These are phyloP conservation scores for Globisporangium nagaii DNA, from an alignment of 352 stramenopile species.

Conservation along the genomic window DNA sequence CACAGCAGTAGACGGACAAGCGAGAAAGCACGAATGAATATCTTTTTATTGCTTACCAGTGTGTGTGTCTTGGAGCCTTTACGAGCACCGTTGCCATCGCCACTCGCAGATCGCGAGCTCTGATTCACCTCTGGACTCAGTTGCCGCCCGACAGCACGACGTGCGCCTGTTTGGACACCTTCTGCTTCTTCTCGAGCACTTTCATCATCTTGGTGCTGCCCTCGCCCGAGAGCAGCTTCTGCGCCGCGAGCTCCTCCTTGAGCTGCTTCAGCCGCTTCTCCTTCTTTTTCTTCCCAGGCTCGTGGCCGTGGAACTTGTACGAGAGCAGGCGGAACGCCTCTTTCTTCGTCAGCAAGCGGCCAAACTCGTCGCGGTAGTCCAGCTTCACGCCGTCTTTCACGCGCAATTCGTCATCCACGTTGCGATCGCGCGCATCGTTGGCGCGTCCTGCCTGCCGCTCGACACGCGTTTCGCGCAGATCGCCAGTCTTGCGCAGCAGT, in stretches of 20 bases:
- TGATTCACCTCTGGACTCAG: conserved; percentile 8
- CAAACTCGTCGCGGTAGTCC: conserved; percentile 97
- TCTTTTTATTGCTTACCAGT: conserved; percentile 14
- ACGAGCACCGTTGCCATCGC: no score
- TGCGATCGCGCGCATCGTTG: conserved; percentile 93
- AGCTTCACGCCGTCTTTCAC: conserved; percentile 88
- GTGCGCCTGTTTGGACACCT: conserved; percentile 74
- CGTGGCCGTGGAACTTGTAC: conserved; percentile 98
- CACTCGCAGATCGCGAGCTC: no score
- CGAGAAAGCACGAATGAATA: conserved; percentile 1
- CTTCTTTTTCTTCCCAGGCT: conserved; percentile 96
- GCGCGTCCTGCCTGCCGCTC: conserved; percentile 91
- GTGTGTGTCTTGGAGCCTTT: neutral
- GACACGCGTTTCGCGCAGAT: conserved; percentile 82
- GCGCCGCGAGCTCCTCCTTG: conserved; percentile 71
- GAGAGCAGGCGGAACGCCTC: conserved; percentile 97
- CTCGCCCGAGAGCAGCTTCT: conserved; percentile 73
- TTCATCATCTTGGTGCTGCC: conserved; percentile 84
- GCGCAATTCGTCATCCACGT: conserved; percentile 82
- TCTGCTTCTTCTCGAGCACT: conserved; percentile 81
- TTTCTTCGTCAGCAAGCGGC: conserved; percentile 95
- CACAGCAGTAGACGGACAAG: neutral
- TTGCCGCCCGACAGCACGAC: conserved; percentile 73
- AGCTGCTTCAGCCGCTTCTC: conserved; percentile 91
- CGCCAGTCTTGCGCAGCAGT: conserved; percentile 90